Evolutionary conservation across 2,329 filamentous ascomycete species (phyloP).

Genomic region (Westerdykella aurantiaca): DNA sequence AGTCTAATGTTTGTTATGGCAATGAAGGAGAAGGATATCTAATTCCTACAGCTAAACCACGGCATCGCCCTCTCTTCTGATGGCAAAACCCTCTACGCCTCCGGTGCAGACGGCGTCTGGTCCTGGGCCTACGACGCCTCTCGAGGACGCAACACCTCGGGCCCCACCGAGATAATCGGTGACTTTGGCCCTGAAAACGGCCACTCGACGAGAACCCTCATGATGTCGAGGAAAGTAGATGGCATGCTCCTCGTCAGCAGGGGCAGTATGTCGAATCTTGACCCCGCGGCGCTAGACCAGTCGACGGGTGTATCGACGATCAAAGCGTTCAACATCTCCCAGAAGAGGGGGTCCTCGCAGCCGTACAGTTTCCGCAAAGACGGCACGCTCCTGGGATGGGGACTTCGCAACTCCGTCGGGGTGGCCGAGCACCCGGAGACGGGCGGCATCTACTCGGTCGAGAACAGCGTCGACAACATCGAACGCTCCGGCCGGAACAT

Average conservation of each 20-base stretch:
- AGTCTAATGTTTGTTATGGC: too few relatives aligned
- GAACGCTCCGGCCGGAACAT: slow-evolving; percentile 54
- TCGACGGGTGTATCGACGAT: slow-evolving; percentile 60
- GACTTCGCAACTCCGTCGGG: slow-evolving; percentile 66
- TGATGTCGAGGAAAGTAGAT: slow-evolving; percentile 52
- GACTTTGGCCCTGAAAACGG: slow-evolving; percentile 55
- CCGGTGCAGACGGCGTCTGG: slow-evolving; percentile 54
- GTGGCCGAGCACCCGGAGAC: slow-evolving; percentile 56
- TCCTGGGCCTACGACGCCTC: slow-evolving; percentile 60
- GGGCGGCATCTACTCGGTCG: slow-evolving; percentile 53
- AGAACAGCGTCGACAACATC: slow-evolving; percentile 65
- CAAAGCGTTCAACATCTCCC: slow-evolving; percentile 54
- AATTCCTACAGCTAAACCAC: slow-evolving; percentile 42
- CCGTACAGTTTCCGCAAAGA: slow-evolving; percentile 48
- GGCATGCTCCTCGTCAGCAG: slow-evolving; percentile 60
- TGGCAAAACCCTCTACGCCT: slow-evolving; percentile 50
- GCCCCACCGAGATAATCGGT: slow-evolving; percentile 50
- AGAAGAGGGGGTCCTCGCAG: slow-evolving; percentile 29
- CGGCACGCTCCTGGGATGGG: slow-evolving; percentile 56
- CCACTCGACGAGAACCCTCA: slow-evolving; percentile 62
- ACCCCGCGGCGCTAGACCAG: slow-evolving; percentile 48
- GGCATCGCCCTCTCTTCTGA: slow-evolving; percentile 47
- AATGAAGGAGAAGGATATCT: neutral
- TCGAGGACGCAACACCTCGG: slow-evolving; percentile 43
- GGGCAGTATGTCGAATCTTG: slow-evolving; percentile 60